phyloP scores from a whole-genome alignment of 768 basidiomycete genomes.

The Boletus tomentosulus region DNA sequence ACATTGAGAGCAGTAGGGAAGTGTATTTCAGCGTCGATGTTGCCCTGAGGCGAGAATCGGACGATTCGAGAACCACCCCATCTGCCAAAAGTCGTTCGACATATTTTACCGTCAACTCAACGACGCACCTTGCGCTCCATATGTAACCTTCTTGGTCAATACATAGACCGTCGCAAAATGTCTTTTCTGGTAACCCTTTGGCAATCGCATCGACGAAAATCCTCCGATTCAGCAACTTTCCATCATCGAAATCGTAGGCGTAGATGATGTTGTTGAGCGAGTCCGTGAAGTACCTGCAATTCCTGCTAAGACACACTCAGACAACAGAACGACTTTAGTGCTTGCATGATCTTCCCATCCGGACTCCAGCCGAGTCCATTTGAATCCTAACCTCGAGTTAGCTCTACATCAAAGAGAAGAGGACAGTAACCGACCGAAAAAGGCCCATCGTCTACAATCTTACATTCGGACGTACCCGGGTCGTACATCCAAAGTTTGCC shows the following conservation, averaged over 20 bases:
- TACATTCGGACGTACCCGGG: constrained; percentile 43
- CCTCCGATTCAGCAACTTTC: constrained; percentile 52
- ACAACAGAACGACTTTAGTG: constrained; percentile 2
- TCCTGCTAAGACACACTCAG: constrained; percentile 6
- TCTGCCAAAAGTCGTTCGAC: constrained; percentile 28
- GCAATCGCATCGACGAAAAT: constrained; percentile 54
- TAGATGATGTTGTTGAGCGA: constrained; percentile 63
- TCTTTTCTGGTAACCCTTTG: constrained; percentile 44
- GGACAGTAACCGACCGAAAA: constrained; percentile 49
- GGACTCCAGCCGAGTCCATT: constrained; percentile 24
- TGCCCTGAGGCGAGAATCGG: constrained; percentile 51
- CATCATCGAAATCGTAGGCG: constrained; percentile 50
- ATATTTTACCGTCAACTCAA: constrained; percentile 18
- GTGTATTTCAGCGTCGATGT: constrained; percentile 49
- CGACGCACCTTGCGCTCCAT: constrained; percentile 53
- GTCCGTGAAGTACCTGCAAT: constrained; percentile 65
- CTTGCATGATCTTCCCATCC: constrained; percentile 20
- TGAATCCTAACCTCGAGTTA: constrained; percentile 7
- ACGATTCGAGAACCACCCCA: constrained; percentile 63
- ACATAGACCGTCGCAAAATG: constrained; percentile 65
- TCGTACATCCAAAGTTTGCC: constrained; percentile 60
- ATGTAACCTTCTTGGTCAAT: constrained; percentile 58
- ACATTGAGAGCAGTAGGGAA: constrained; percentile 63
- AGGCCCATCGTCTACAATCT: constrained; percentile 55
- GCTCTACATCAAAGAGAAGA: constrained; percentile 3